phyloP scores from a whole-genome alignment of 2,329 filamentous ascomycete species.

The Fusarium temperatum region DNA sequence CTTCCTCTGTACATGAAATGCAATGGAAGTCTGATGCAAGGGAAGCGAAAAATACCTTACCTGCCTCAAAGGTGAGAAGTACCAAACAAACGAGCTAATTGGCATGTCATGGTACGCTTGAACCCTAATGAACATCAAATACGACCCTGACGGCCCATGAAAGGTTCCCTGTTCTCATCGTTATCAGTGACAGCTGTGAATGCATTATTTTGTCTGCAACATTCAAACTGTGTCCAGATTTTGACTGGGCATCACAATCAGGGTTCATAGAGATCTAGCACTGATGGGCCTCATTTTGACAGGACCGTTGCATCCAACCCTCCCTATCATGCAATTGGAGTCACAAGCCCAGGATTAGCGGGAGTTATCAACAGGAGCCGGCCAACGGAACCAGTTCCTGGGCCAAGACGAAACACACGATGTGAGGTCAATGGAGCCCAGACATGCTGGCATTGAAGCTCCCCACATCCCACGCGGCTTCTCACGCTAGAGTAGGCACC shows the following conservation, averaged over 20 bases:
- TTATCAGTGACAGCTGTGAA: neutral
- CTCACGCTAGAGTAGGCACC: neutral
- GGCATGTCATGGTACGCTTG: neutral
- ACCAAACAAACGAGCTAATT: constrained; percentile 5
- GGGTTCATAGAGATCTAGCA: constrained; percentile 2
- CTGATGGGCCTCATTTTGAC: constrained; percentile 11
- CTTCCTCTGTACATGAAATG: constrained; percentile 17
- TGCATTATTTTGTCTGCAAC: neutral
- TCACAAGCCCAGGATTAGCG: constrained; percentile 18
- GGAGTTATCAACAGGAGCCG: constrained; percentile 5
- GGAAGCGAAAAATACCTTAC: neutral
- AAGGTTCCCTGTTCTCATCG: neutral
- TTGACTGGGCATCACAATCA: neutral
- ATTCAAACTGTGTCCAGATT: neutral
- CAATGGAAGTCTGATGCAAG: neutral
- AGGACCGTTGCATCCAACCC: constrained; percentile 2
- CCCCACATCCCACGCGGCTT: constrained; percentile 33
- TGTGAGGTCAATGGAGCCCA: constrained; percentile 28
- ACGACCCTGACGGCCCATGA: neutral
- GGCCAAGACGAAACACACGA: constrained; percentile 27
- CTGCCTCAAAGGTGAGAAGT: constrained; percentile 6
- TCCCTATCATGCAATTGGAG: constrained; percentile 24
- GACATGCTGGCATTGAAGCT: constrained; percentile 15
- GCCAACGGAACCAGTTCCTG: constrained; percentile 26
- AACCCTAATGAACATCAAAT: constrained; percentile 4